These are phyloP conservation scores for Alnus rubra DNA, from an alignment of 306 rosid genomes.

Conservation along the genomic window DNA sequence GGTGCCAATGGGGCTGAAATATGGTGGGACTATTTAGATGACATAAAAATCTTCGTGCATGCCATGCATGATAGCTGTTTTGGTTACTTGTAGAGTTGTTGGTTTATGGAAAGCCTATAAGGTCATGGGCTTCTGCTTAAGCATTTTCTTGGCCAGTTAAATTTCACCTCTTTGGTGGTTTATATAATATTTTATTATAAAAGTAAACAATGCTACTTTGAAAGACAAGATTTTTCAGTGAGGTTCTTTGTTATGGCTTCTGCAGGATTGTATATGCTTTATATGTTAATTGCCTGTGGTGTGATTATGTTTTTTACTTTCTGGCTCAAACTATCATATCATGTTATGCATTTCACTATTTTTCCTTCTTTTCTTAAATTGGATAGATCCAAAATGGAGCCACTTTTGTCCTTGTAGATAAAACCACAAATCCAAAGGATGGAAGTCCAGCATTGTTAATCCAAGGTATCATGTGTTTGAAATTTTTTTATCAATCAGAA, in stretches of 20 bases:
- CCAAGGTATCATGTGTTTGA: constrained; percentile 61
- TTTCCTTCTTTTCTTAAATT: constrained; percentile 34
- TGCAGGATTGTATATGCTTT: neutral
- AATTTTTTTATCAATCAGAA: constrained; percentile 9
- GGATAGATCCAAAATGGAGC: constrained; percentile 95
- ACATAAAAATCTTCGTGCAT: neutral
- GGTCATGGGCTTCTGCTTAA: neutral
- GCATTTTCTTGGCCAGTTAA: neutral
- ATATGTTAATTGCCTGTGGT: neutral
- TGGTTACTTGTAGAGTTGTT: neutral
- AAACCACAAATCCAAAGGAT: constrained; percentile 75
- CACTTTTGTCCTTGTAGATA: constrained; percentile 83
- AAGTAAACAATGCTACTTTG: neutral
- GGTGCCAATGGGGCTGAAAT: neutral
- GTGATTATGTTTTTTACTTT: neutral
- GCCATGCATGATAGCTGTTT: neutral
- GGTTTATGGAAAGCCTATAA: neutral
- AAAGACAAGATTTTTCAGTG: neutral
- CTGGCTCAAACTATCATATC: neutral
- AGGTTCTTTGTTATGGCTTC: neutral
- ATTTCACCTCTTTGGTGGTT: neutral
- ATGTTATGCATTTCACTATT: constrained; percentile 25
- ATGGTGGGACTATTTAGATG: neutral
- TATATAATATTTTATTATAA: neutral
- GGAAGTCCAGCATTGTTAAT: constrained; percentile 80